phyloP scores from a whole-genome alignment of 495 filamentous ascomycete species.

The Talaromyces thailandensis region DNA sequence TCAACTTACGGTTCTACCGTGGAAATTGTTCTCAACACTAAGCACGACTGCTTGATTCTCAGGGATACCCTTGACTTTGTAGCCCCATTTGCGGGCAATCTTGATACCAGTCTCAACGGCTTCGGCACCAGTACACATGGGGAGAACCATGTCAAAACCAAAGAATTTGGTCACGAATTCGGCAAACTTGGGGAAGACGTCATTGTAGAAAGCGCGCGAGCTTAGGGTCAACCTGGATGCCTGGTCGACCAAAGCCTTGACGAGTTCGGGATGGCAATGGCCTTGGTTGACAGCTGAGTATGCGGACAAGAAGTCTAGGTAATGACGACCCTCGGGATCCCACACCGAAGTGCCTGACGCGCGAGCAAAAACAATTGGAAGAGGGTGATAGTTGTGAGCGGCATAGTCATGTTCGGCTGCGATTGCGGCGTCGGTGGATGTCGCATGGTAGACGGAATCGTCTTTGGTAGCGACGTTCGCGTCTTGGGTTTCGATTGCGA shows the following conservation, averaged over 20 bases:
- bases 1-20: slow-evolving; percentile 76
- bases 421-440: slow-evolving; percentile 74
- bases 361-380: slow-evolving; percentile 82
- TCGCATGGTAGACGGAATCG: slow-evolving; percentile 62
- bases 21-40: slow-evolving; percentile 85
- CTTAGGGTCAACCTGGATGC: slow-evolving; percentile 85
- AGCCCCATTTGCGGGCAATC: slow-evolving; percentile 97
- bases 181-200: slow-evolving; percentile 95
- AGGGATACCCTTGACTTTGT: slow-evolving; percentile 89
- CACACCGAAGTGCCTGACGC: slow-evolving; percentile 81
- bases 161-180: slow-evolving; percentile 83
- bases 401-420: slow-evolving; percentile 72
- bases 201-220: slow-evolving; percentile 95
- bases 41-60: slow-evolving; percentile 78
- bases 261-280: slow-evolving; percentile 93
- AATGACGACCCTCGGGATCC: slow-evolving; percentile 95
- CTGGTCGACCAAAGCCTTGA: slow-evolving; percentile 84
- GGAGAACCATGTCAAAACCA: slow-evolving; percentile 97
- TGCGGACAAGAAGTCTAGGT: slow-evolving; percentile 95
- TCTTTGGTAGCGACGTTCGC: slow-evolving; percentile 21
- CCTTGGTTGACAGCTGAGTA: slow-evolving; percentile 99
- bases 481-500: slow-evolving; percentile 18
- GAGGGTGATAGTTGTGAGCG: slow-evolving; percentile 97
- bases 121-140: slow-evolving; percentile 98
- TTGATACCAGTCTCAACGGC: slow-evolving; percentile 98